These are phyloP conservation scores for Drosera spatulata DNA, from an alignment of 179 eudicot genomes.

Conservation along the genomic window DNA sequence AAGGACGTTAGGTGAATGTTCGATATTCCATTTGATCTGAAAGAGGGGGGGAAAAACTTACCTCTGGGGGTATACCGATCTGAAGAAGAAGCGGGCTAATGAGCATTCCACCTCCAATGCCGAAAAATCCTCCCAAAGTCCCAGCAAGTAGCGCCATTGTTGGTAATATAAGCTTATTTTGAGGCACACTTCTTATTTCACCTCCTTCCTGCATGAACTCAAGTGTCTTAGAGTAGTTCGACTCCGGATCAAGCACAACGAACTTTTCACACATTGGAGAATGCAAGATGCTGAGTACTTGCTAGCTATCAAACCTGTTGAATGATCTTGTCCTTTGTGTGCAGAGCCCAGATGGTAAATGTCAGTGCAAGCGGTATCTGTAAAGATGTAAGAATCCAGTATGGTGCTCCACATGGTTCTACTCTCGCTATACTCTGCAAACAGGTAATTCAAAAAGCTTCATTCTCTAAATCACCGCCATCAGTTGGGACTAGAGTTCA, in stretches of 20 bases:
- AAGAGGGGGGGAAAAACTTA: conserved; percentile 5
- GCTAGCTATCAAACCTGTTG: conserved; percentile 15
- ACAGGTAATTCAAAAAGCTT: neutral
- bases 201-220: conserved; percentile 14
- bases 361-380: conserved; percentile 46
- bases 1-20: neutral
- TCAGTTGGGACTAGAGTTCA: neutral
- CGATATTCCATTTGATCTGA: neutral
- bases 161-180: conserved; percentile 27
- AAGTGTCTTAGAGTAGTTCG: neutral
- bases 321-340: conserved; percentile 9
- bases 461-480: neutral
- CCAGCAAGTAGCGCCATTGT: conserved; percentile 46
- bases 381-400: conserved; percentile 38
- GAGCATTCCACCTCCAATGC: conserved; percentile 63
- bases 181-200: conserved; percentile 1
- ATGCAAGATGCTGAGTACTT: too few species aligned
- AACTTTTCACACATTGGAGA: too few species aligned
- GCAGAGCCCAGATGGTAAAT: conserved; percentile 30
- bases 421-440: conserved; percentile 30
- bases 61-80: conserved; percentile 42
- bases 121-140: conserved; percentile 41
- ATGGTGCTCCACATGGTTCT: conserved; percentile 42
- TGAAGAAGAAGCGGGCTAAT: conserved; percentile 58
- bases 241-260: too few species aligned